Percentiles rank a stretch among this genome's conserved stretches.
phyloP scores from a whole-genome alignment of 768 basidiomycete species.

The Boletus pseudo-olivaceus region DNA sequence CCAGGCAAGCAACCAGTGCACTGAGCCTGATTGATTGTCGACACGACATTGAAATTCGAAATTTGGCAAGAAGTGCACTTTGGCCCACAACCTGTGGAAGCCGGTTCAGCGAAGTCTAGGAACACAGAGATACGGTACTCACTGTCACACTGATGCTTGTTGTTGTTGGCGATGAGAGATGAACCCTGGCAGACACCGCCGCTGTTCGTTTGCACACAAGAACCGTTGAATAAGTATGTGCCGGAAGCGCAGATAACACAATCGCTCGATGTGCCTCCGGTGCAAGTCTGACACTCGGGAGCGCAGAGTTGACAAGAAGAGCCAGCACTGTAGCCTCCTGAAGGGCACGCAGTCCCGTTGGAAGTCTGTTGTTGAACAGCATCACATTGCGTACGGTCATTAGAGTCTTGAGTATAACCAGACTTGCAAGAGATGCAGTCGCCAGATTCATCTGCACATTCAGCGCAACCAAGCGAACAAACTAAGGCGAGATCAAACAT shows the following conservation, averaged over 20 bases:
- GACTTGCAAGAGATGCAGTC: slow-evolving; percentile 67
- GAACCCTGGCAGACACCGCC: slow-evolving; percentile 74
- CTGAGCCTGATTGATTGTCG: slow-evolving; percentile 60
- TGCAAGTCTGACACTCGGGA: slow-evolving; percentile 67
- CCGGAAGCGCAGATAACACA: slow-evolving; percentile 69
- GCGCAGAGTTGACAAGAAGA: slow-evolving; percentile 58
- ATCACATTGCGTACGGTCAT: slow-evolving; percentile 65
- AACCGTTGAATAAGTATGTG: slow-evolving; percentile 60
- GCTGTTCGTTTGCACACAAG: slow-evolving; percentile 61
- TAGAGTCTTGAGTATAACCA: slow-evolving; percentile 66
- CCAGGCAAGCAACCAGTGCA: slow-evolving; percentile 82
- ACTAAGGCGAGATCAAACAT: slow-evolving; percentile 37
- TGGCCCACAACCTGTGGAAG: slow-evolving; percentile 66
- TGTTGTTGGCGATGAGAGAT: slow-evolving; percentile 72
- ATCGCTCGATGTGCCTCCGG: slow-evolving; percentile 60
- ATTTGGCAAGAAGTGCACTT: slow-evolving; percentile 80
- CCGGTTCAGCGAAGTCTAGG: neutral
- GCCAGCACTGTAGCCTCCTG: slow-evolving; percentile 60
- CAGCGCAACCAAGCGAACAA: slow-evolving; percentile 68
- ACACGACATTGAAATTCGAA: slow-evolving; percentile 64
- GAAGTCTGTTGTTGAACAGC: slow-evolving; percentile 48
- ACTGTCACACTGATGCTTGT: slow-evolving; percentile 84
- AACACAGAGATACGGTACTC: slow-evolving; percentile 6
- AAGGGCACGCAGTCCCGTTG: slow-evolving; percentile 56
- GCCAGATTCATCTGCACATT: slow-evolving; percentile 66